These are phyloP conservation scores for Fusarium pseudocircinatum DNA, from an alignment of 2,329 filamentous ascomycete species.

Conservation along the genomic window DNA sequence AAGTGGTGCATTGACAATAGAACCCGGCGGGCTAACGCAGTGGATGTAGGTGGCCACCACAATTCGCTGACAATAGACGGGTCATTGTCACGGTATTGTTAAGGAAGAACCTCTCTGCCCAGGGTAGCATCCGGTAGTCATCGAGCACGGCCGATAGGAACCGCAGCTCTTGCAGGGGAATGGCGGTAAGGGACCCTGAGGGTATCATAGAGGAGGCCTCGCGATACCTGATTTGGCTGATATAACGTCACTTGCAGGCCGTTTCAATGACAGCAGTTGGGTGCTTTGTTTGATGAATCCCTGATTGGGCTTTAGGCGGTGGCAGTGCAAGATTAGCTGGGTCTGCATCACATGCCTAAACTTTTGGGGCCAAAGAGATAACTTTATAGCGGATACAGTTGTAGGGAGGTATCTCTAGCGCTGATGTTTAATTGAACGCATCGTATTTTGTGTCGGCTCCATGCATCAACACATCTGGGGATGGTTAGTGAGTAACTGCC, in stretches of 20 bases:
- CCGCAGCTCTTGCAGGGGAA: conserved; percentile 15
- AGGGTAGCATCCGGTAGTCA: conserved; percentile 22
- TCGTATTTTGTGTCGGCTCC: neutral
- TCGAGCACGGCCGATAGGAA: conserved; percentile 30
- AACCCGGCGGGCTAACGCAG: conserved; percentile 8
- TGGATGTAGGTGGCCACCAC: conserved; percentile 11
- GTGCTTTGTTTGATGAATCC: conserved; percentile 3
- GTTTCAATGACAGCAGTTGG: neutral
- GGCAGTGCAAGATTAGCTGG: conserved; percentile 23
- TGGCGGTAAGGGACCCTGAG: conserved; percentile 33
- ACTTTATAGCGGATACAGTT: neutral
- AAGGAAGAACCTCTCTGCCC: conserved; percentile 8
- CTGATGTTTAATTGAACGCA: conserved; percentile 22
- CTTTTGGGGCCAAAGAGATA: neutral
- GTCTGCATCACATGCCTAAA: conserved; percentile 17
- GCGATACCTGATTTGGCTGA: conserved; percentile 27
- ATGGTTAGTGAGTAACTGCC: neutral
- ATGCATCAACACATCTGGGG: neutral
- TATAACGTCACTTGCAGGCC: conserved; percentile 18
- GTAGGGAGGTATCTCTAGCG: conserved; percentile 8
- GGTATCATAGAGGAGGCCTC: conserved; percentile 4
- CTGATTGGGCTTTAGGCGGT: conserved; percentile 13
- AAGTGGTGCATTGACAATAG: conserved; percentile 25
- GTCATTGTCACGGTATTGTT: conserved; percentile 21
- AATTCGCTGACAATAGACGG: neutral